Percentiles rank a stretch among this genome's conserved stretches.
These are phyloP conservation scores for Castanopsis chinensis DNA, from an alignment of 306 rosid genomes.

Conservation along the genomic window DNA sequence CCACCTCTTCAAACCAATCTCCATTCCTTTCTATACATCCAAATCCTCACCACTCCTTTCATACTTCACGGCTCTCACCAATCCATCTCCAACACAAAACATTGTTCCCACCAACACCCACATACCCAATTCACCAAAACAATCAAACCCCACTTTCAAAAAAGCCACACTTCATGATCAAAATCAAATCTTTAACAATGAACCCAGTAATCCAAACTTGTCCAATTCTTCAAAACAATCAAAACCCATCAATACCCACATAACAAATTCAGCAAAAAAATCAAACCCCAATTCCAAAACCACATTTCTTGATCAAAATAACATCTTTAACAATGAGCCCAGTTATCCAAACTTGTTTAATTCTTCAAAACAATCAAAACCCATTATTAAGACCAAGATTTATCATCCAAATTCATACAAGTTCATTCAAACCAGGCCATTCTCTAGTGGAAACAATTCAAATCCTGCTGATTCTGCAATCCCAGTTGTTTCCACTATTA, in stretches of 20 bases:
- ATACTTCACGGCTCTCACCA: too few relatives aligned
- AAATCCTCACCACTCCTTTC: neutral
- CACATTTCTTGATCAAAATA: neutral
- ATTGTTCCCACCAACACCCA: neutral
- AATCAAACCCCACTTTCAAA: neutral
- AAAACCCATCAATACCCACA: neutral
- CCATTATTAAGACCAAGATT: neutral
- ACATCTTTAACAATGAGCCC: neutral
- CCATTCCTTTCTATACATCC: neutral
- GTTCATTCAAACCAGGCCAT: neutral
- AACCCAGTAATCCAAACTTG: neutral
- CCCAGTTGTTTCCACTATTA: constrained; percentile 1
- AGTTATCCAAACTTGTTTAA: neutral
- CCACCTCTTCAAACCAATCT: constrained; percentile 3
- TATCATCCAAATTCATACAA: neutral
- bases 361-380: neutral
- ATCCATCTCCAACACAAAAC: neutral
- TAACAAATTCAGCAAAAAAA: neutral
- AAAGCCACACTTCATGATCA: neutral
- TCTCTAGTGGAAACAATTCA: neutral
- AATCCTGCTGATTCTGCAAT: neutral
- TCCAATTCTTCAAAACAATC: neutral
- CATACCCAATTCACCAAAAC: neutral
- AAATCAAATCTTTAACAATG: neutral
- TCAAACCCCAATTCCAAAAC: neutral